These are phyloP conservation scores for Entelexis sorbosivorans DNA, from an alignment of 1,139 yeast species.

Conservation along the genomic window DNA sequence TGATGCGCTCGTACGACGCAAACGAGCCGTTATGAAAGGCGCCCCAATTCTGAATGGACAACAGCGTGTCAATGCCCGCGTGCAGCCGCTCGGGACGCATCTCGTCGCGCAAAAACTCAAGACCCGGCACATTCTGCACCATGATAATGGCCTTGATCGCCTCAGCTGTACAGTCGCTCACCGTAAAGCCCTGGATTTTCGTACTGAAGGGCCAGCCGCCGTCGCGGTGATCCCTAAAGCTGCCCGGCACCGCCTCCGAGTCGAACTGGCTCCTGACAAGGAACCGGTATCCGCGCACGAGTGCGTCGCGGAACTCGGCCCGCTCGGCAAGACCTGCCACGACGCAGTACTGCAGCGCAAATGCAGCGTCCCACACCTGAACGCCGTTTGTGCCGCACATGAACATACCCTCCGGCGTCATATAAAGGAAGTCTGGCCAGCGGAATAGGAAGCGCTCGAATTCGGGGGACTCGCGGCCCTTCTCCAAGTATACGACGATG, in stretches of 20 bases:
- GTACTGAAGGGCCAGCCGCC: conserved; percentile 99
- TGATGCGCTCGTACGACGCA: conserved; percentile 79
- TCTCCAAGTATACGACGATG: conserved; percentile 54
- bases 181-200: conserved; percentile 90
- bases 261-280: conserved; percentile 76
- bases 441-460: conserved; percentile 49
- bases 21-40: conserved; percentile 81
- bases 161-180: conserved; percentile 95
- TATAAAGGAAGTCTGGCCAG: conserved; percentile 67
- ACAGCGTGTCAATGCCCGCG: conserved; percentile 60
- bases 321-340: conserved; percentile 67
- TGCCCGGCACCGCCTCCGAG: conserved; percentile 63
- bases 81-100: conserved; percentile 46
- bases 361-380: conserved; percentile 95
- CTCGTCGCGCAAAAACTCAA: conserved; percentile 40
- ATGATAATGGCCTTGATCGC: conserved; percentile 86
- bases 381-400: conserved; percentile 97
- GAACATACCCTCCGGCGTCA: conserved; percentile 84
- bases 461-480: conserved; percentile 56
- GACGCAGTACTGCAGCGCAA: conserved; percentile 73
- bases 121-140: conserved; percentile 62
- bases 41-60: conserved; percentile 66
- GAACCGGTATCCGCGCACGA: conserved; percentile 56
- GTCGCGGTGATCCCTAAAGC: conserved; percentile 67
- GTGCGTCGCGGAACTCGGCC: conserved; percentile 53